A percentile compares a stretch with the other conserved stretches of the same genome.
phyloP scores from a whole-genome alignment of 116 monocot species.

The Thalassia testudinum region DNA sequence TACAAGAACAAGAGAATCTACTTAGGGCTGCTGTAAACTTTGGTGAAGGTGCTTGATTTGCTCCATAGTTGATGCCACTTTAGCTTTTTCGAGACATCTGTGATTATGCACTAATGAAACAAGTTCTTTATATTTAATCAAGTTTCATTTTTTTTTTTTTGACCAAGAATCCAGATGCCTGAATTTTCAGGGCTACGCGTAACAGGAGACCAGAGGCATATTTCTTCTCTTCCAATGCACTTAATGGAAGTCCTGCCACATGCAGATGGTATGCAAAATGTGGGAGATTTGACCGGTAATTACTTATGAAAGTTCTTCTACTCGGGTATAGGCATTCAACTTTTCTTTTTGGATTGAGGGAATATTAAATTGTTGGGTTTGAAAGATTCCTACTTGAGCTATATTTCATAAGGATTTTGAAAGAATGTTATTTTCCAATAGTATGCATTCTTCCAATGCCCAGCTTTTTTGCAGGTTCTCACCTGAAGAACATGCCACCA shows the following conservation, averaged over 20 bases:
- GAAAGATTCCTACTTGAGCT: too few species aligned
- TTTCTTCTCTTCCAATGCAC: constrained; percentile 75
- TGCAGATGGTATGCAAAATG: constrained; percentile 49
- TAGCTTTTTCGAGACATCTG: background rate
- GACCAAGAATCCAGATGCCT: background rate
- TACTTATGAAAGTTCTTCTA: background rate
- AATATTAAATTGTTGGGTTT: background rate
- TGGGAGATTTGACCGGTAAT: constrained; percentile 45
- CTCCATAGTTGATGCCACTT: too few species aligned
- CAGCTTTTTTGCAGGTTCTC: constrained; percentile 30
- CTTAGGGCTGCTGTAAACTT: constrained; percentile 72
- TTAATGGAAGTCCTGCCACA: constrained; percentile 56
- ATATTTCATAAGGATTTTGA: too few species aligned
- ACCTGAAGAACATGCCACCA: constrained; percentile 36
- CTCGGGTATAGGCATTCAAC: too few species aligned
- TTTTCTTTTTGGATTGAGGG: too few species aligned
- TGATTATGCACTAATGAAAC: background rate
- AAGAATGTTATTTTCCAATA: too few species aligned
- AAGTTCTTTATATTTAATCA: background rate
- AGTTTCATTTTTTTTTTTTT: background rate
- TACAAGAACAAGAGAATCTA: constrained; percentile 86
- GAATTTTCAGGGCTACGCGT: constrained; percentile 44
- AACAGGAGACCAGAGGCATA: constrained; percentile 59
- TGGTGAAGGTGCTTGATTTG: constrained; percentile 64
- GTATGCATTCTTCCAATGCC: too few species aligned